Base-by-base conservation (phyloP, 2,329 filamentous ascomycete genomes). In the Ceratocystis harringtonii region DNA sequence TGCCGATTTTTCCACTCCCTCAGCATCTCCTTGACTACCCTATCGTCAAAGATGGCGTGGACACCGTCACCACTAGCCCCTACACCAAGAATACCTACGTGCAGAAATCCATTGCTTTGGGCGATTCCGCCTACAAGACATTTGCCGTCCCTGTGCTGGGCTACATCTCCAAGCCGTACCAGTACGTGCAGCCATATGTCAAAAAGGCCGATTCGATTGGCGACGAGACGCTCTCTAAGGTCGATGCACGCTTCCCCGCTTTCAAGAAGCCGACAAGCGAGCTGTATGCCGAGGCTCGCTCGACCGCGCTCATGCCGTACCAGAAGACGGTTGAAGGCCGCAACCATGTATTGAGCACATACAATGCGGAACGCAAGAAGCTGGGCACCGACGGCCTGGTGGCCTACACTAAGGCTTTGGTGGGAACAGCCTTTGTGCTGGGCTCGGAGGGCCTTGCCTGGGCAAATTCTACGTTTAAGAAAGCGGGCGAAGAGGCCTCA, bases 11-110 rank as follows among this genome's bases (percentile, higher is more conserved):
- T 55, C 50, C 50, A 25, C 36, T 50, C 50, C 19, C 36, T 50
- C 71, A 95, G 90, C 92, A 96, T 74, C 81, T 96, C 69, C 81
- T 85, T 71, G 87, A 86, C 70, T 96, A 95, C 77, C 92, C 92
- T 50, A 76, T 95, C 70, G 83, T 96, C 73, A 84, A 84, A 73
- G 90, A 95, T 75, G 79, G 85, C 72, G 84, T 96, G 76, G 62
- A 67, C 19, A 67, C 65, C 45, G 65, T 67, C 44, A 62, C 65
- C 57, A 62, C 62, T 36, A 78, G 83, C 68, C 85, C 84, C 73
- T 87, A 95, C 82, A 89, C 91, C 77, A 79, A 83, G 73, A 90
- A 92, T 77, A 86, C 89, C 62, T 87, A 89, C 73, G 92, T 89
- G 73, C 86, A 90, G 75, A 91, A 87, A 77, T 92, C 90, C 55